A percentile compares a stretch with the other conserved stretches of the same genome.
Conservation (phyloP, 2,329 filamentous ascomycete species). For the Fusarium phyllophilum region DNA sequence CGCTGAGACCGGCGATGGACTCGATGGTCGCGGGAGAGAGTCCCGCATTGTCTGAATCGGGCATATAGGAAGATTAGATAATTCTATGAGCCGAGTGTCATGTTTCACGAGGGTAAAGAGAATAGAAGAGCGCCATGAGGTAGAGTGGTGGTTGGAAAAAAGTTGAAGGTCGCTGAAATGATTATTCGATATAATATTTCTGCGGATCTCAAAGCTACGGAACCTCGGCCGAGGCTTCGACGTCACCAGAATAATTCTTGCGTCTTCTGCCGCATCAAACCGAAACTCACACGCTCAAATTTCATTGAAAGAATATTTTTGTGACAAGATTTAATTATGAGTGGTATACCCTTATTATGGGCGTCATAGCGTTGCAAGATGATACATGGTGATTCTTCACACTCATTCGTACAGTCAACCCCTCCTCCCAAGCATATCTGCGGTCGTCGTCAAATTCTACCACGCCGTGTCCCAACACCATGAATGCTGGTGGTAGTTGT, state of each 20-base stretch:
- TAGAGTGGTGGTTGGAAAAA: not conserved
- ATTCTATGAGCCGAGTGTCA: constrained; percentile 34
- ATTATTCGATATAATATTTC: constrained; percentile 29
- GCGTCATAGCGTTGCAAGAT: constrained; percentile 32
- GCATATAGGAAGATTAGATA: constrained; percentile 52
- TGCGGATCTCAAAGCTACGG: constrained; percentile 24
- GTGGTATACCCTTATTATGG: constrained; percentile 30
- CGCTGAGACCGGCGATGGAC: constrained; percentile 88
- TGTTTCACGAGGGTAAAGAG: constrained; percentile 30
- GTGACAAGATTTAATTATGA: constrained; percentile 34
- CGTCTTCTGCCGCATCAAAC: constrained; percentile 21
- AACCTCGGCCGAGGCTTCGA: constrained; percentile 29
- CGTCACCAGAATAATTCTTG: constrained; percentile 25
- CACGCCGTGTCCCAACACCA: constrained; percentile 40
- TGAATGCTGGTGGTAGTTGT: constrained; percentile 39
- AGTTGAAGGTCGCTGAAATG: constrained; percentile 7
- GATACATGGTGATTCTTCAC: constrained; percentile 38
- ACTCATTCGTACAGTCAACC: constrained; percentile 37
- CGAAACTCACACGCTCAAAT: not conserved
- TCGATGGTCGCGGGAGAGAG: constrained; percentile 84
- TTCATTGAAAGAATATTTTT: not conserved
- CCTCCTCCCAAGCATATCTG: constrained; percentile 30
- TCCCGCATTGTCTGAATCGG: constrained; percentile 62
- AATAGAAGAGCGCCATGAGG: not conserved
- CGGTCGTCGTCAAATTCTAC: constrained; percentile 29